Evolutionary conservation across 1,139 yeast species (phyloP), one percentile per base, ranked within the genome.

Genomic region (Kodamaea sp.): DNA sequence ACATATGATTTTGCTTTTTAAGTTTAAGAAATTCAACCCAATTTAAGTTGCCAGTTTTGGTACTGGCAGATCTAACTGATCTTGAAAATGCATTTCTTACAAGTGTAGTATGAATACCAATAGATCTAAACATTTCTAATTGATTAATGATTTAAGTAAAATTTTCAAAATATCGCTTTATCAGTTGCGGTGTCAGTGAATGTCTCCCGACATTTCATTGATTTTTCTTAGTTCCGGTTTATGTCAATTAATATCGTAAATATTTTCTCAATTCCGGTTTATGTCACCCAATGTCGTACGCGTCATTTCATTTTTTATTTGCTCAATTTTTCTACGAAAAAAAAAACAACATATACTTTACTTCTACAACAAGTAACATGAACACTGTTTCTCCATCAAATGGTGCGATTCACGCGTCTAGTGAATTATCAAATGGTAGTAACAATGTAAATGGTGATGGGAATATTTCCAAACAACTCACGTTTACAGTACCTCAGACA

Each of bases 21-120:
- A 90, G 70, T 36, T 70, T 64, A 50, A 92, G 80, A 58, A 86
- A 92, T 37, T 87, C 83, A 35, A 77, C 75, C 98, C 98, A 92
- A 38, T 71, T 64, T 54, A 84, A 48, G 8, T 49, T 32, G 22
- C 20, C 20, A 15, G 46, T 26, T 5, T 49, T 34, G n/a, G 53
- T 34, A 7, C 57, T 44, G 30, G 65, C 55, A 20, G 32, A 37
- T 26, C 15, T 11, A 27, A 35, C 24, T 9, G 30, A 32, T 36
- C 46, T 35, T 29, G 35, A 31, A 32, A n/a, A 15, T 10, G 27
- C 29, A 12, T n/a, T 30, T 24, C 30, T 26, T 22, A 28, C 29
- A 15, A 24, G 20, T 32, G 39, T 42, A 26, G 35, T 43, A 42
- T 44, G 35, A 22, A 53, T 45, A 11, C 57, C 58, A 33, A 54